Percentiles rank a stretch among this genome's conserved stretches.
Evolutionary conservation across 2,329 filamentous ascomycete species (phyloP).

Genomic region (Nemania bipapillata): DNA sequence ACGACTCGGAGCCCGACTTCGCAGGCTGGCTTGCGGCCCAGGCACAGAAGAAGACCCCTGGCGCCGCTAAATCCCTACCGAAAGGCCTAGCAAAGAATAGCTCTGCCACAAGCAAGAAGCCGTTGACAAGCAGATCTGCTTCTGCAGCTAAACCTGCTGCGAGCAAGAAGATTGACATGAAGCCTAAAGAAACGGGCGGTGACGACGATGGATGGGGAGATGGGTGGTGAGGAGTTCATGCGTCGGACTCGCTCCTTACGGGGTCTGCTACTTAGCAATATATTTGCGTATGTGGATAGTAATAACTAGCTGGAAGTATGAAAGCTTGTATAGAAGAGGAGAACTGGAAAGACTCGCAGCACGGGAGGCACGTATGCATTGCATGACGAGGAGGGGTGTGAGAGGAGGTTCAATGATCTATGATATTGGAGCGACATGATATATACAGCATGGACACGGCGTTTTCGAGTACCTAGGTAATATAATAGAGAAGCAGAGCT

Average conservation of each 20-base stretch:
- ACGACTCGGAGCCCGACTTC: slow-evolving; percentile 91
- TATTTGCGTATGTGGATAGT: no score
- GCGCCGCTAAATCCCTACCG: slow-evolving; percentile 71
- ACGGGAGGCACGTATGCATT: not conserved
- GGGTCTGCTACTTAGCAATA: no score
- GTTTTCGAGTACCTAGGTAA: slow-evolving; percentile 15
- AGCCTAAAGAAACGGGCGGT: slow-evolving; percentile 68
- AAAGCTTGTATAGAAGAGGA: slow-evolving; percentile 7
- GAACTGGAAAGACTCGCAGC: not conserved
- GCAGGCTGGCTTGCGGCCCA: slow-evolving; percentile 94
- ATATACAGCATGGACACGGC: slow-evolving; percentile 35
- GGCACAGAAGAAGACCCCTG: slow-evolving; percentile 70
- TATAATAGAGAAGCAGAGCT: slow-evolving; percentile 4
- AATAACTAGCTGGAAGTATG: not conserved
- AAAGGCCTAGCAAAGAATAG: slow-evolving; percentile 79
- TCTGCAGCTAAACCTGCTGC: slow-evolving; percentile 48
- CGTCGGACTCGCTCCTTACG: not conserved
- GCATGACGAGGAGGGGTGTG: not conserved
- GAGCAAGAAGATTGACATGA: slow-evolving; percentile 74
- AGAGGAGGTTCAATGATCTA: slow-evolving; percentile 14
- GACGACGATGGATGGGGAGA: slow-evolving; percentile 73
- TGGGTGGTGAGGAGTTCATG: slow-evolving; percentile 63
- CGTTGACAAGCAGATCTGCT: slow-evolving; percentile 52
- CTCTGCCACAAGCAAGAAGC: slow-evolving; percentile 48
- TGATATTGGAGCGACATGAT: slow-evolving; percentile 24